Conservation (phyloP, 805 yeast species). For the Schwanniomyces vanrijiae region DNA sequence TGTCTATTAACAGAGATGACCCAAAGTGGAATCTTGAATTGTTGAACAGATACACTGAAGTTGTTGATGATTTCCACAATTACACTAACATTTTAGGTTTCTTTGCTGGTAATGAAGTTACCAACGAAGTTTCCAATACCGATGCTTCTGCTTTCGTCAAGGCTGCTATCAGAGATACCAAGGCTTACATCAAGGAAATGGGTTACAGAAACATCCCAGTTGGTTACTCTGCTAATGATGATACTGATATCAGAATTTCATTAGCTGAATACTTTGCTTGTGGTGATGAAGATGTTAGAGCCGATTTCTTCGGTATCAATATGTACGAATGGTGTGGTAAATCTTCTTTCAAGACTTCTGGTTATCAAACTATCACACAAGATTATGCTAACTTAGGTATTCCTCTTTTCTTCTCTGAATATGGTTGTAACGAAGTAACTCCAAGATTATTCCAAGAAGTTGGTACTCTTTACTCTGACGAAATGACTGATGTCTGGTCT, state of each 20-base stretch:
- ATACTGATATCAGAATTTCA: conserved; percentile 59
- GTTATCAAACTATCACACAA: conserved; percentile 63
- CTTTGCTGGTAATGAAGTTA: conserved; percentile 86
- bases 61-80: conserved; percentile 65
- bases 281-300: conserved; percentile 62
- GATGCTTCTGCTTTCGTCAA: conserved; percentile 79
- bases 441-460: conserved; percentile 80
- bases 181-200: conserved; percentile 58
- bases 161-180: conserved; percentile 80
- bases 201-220: conserved; percentile 72
- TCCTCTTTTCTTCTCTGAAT: conserved; percentile 80
- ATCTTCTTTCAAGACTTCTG: conserved; percentile 58
- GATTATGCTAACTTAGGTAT: conserved; percentile 65
- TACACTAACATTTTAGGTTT: conserved; percentile 77
- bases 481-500: conserved; percentile 85
- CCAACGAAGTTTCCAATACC: conserved; percentile 64
- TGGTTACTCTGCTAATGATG: conserved; percentile 83
- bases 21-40: conserved; percentile 68
- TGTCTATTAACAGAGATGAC: conserved; percentile 58
- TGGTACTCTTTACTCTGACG: conserved; percentile 55
- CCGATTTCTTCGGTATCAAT: conserved; percentile 85
- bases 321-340: conserved; percentile 89
- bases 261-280: conserved; percentile 78
- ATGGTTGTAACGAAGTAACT: conserved; percentile 69
- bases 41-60: conserved; percentile 65